A percentile compares a stretch with the other conserved stretches of the same genome.
These are phyloP conservation scores for Bimuria novae-zelandiae DNA, from an alignment of 2,329 filamentous ascomycete species.

Conservation along the genomic window DNA sequence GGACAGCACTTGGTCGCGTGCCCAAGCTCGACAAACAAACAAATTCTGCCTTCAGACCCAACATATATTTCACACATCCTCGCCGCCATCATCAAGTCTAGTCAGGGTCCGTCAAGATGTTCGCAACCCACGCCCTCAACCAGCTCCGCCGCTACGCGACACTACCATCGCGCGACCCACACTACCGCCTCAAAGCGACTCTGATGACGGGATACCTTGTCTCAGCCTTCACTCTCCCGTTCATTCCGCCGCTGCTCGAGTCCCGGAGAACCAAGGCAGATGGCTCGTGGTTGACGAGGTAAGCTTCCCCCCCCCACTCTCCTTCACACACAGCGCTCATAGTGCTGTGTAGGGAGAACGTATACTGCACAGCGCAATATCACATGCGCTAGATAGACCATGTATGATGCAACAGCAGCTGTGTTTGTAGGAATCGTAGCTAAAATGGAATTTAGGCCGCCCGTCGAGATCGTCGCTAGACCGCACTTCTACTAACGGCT, in stretches of 20 bases:
- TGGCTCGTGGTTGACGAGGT: conserved; percentile 45
- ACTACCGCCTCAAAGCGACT: conserved; percentile 40
- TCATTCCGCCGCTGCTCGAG: conserved; percentile 47
- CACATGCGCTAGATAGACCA: conserved; percentile 17
- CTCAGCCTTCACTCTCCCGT: conserved; percentile 45
- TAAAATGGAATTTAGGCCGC: neutral
- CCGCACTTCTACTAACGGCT: conserved; percentile 6
- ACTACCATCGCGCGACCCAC: conserved; percentile 39
- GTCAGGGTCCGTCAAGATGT: conserved; percentile 33
- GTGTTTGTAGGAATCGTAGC: neutral
- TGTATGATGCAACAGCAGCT: neutral
- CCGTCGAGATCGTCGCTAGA: conserved; percentile 9
- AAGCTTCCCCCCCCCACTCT: neutral
- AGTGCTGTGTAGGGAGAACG: conserved; percentile 21
- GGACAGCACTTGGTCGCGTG: neutral
- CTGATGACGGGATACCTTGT: conserved; percentile 46
- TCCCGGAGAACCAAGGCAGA: conserved; percentile 43
- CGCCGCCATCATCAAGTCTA: neutral
- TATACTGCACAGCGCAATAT: conserved; percentile 19
- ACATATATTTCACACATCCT: neutral
- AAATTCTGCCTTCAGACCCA: neutral
- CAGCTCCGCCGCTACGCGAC: conserved; percentile 45
- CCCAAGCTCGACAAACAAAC: neutral
- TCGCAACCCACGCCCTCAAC: conserved; percentile 36
- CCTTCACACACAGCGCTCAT: conserved; percentile 10